Base-by-base conservation (phyloP, 2,329 filamentous ascomycete species). In the Thelonectria blattea region DNA sequence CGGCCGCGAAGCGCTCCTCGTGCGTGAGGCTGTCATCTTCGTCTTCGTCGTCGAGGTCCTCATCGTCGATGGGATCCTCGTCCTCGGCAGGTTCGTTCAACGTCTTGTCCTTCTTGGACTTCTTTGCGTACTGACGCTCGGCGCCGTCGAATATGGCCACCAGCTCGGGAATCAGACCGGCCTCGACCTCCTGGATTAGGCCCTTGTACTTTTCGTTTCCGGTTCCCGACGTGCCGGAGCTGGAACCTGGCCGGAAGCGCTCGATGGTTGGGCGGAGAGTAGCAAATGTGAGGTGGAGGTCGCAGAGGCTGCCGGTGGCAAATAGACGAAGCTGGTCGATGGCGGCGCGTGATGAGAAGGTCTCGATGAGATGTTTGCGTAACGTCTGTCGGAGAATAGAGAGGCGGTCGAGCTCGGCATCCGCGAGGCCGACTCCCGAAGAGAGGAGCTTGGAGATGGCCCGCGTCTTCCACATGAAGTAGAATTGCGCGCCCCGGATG, bases 381-480 rank as follows among this genome's bases (percentile, higher is more conserved):
- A 89, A 89, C 1, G 80, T 77, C 56, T 83, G 82, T 54, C 85
- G 84, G 63, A 85, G 75, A 8, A 81, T 70, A 8, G 83, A 81
- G n/a, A 90, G 78, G 20, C 83, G 76, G 66, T 90, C 86, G 30
- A 93, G 79, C 8, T 87, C 84, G 7, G 79, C 75, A 51, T 86
- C 81, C 1, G 86, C 71, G 56, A 92, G 75, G 53, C 78, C 83
- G 4, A 80, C 81, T 45, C 86, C 83, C 24, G 82, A 81, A 15
- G 81, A 78, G 37, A 91, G 75, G 15, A 83, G 75, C 55, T 82
- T 79, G 63, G 82, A 80, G 61, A 92, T 71, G 53, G 83, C 80
- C 54, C 87, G 85, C 20, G 90, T 85, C 73, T 95, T 94, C 95
- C 95, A 99, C 87, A 96, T 92, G 73, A 97, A 96, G 78, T 97